These are phyloP conservation scores for Albophoma yamanashiensis DNA, from an alignment of 2,329 filamentous ascomycete species.

Conservation along the genomic window DNA sequence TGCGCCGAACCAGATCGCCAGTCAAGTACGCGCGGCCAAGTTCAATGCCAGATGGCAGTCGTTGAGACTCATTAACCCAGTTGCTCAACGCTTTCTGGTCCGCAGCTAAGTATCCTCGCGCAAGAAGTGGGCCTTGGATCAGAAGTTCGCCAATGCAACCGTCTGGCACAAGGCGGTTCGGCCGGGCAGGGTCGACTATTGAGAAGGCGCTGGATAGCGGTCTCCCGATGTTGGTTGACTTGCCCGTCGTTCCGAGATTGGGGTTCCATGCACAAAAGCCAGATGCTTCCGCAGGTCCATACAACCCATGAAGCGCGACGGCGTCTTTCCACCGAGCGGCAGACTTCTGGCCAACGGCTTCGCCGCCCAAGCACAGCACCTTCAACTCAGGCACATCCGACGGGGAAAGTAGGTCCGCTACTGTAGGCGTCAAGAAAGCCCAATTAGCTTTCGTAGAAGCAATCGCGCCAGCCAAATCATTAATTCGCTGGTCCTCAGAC, in stretches of 20 bases:
- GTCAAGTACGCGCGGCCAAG: constrained; percentile 25
- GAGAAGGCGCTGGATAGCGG: constrained; percentile 6
- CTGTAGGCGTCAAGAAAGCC: constrained; percentile 3
- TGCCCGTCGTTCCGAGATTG: neutral
- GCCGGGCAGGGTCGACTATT: constrained; percentile 16
- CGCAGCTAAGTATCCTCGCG: constrained; percentile 37
- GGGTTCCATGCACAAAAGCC: neutral
- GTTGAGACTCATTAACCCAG: constrained; percentile 10
- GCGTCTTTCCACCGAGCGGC: neutral
- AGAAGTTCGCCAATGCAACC: constrained; percentile 20
- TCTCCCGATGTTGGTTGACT: neutral
- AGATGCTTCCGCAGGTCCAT: neutral
- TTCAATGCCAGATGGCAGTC: neutral
- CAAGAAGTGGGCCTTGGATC: constrained; percentile 31
- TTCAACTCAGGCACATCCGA: neutral
- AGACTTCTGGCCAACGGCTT: neutral
- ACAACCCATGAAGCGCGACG: neutral
- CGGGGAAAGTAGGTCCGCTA: constrained; percentile 3
- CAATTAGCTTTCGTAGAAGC: neutral
- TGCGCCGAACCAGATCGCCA: constrained; percentile 33
- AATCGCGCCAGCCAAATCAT: constrained; percentile 6
- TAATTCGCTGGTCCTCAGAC: constrained; percentile 5
- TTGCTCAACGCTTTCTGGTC: constrained; percentile 26
- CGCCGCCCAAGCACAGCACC: constrained; percentile 1
- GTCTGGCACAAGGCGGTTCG: constrained; percentile 13